Evolutionary conservation across 1,284 basidiomycete species (phyloP).

Genomic region (Moesziomyces parantarcticus): DNA sequence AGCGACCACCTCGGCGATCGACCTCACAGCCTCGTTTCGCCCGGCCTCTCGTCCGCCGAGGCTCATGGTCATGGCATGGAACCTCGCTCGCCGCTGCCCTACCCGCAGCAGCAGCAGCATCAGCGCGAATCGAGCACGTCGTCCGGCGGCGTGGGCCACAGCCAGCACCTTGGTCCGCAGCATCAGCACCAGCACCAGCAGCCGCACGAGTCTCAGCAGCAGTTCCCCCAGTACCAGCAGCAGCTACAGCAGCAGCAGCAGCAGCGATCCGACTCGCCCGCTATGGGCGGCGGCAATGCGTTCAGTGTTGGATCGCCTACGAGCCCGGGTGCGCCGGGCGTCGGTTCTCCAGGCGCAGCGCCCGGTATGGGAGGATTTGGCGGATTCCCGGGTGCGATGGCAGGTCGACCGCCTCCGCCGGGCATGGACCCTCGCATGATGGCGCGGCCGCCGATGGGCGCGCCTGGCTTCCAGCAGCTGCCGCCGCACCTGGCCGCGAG

Average conservation of each 20-base stretch:
- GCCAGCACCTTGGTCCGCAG: slow-evolving; percentile 21
- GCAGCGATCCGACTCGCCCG: slow-evolving; percentile 39
- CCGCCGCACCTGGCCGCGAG: slow-evolving; percentile 56
- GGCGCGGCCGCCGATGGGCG: slow-evolving; percentile 45
- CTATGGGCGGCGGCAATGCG: slow-evolving; percentile 10
- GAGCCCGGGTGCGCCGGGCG: slow-evolving; percentile 16
- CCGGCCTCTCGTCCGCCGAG: slow-evolving; percentile 23
- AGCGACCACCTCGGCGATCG: slow-evolving; percentile 14
- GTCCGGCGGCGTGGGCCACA: slow-evolving; percentile 2
- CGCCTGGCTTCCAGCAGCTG: slow-evolving; percentile 42
- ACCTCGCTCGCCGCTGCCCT: slow-evolving; percentile 35
- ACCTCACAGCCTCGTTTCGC: slow-evolving; percentile 35
- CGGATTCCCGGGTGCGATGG: slow-evolving; percentile 34
- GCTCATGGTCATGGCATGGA: slow-evolving; percentile 18
- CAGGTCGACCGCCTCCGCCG: slow-evolving; percentile 39
- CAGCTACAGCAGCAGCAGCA: slow-evolving; percentile 30
- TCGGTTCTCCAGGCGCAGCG: slow-evolving; percentile 28
- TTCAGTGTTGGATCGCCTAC: slow-evolving; percentile 29
- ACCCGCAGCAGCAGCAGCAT: slow-evolving; percentile 37
- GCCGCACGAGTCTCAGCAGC: slow-evolving; percentile 15
- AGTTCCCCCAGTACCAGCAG: slow-evolving; percentile 12
- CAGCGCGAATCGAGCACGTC: slow-evolving; percentile 40
- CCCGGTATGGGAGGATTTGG: slow-evolving; percentile 26
- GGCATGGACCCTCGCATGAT: slow-evolving; percentile 54
- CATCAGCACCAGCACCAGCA: slow-evolving; percentile 25